A percentile compares a stretch with the other conserved stretches of the same genome.
Evolutionary conservation across 2,329 filamentous ascomycete species (phyloP).

Genomic region (Hymenoscyphus repandus): DNA sequence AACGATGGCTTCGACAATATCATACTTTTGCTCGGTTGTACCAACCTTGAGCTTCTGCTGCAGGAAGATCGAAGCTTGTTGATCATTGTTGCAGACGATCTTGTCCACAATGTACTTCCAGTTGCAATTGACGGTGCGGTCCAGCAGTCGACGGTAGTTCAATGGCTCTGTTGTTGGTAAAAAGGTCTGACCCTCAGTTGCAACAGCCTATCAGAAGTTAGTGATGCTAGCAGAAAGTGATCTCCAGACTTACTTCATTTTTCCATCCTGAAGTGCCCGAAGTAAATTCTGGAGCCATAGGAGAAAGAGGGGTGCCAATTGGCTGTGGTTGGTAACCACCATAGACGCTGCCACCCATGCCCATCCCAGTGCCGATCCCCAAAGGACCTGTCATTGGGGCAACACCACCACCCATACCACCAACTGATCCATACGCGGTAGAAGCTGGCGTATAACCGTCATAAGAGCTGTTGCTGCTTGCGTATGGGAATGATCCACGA

Average conservation of each 20-base stretch:
- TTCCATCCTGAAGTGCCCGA: constrained; percentile 39
- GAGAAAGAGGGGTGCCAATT: constrained; percentile 62
- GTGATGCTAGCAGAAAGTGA: constrained; percentile 21
- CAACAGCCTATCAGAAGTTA: constrained; percentile 37
- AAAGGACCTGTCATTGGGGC: constrained; percentile 17
- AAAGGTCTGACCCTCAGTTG: constrained; percentile 66
- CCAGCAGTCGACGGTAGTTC: constrained; percentile 91
- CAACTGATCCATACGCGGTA: constrained; percentile 26
- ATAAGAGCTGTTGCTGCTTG: constrained; percentile 31
- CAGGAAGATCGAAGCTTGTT: constrained; percentile 97
- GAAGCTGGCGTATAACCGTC: constrained; percentile 29
- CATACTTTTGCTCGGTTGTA: constrained; percentile 90
- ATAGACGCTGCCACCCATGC: constrained; percentile 23
- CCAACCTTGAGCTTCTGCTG: constrained; percentile 99
- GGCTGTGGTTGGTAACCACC: constrained; percentile 45
- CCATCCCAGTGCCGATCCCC: constrained; percentile 21
- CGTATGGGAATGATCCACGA: constrained; percentile 27
- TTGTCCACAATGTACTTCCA: constrained; percentile 99
- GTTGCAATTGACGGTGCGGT: constrained; percentile 94
- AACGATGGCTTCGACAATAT: constrained; percentile 95
- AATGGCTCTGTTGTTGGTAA: constrained; percentile 83
- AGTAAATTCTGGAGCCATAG: constrained; percentile 70
- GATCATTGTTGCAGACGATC: constrained; percentile 98
- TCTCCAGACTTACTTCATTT: constrained; percentile 26
- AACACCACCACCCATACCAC: constrained; percentile 21